phyloP scores from a whole-genome alignment of 208 protist genomes.

The Naegleria gruberi region DNA sequence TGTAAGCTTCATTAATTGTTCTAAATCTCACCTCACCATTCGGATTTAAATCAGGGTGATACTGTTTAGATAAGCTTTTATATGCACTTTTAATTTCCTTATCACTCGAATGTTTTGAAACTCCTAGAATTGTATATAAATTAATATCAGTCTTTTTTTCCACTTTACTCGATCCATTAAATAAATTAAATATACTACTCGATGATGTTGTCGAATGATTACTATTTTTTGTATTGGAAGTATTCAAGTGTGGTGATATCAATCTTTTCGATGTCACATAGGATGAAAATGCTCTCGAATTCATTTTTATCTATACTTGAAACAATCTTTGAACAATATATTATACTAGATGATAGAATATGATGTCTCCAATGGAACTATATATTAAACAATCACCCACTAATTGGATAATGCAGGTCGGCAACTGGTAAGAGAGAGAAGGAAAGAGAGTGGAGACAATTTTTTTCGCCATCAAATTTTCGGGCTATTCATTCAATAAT shows the following conservation, averaged over 20 bases:
- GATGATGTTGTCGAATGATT: background rate
- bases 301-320: background rate
- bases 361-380: too few species aligned
- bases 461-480: background rate
- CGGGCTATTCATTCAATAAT: background rate
- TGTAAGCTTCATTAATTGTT: conserved; percentile 75
- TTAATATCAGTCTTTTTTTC: background rate
- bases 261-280: background rate
- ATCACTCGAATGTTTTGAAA: background rate
- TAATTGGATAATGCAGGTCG: too few species aligned
- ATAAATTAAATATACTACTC: background rate
- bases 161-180: too few species aligned
- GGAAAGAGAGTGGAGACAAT: background rate
- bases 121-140: background rate
- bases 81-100: conserved; percentile 69
- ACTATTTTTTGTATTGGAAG: background rate
- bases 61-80: conserved; percentile 61
- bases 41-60: conserved; percentile 77
- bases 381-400: too few species aligned
- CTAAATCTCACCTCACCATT: conserved; percentile 68
- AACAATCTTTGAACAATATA: background rate
- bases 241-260: background rate
- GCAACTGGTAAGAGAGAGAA: too few species aligned
- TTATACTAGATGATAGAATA: too few species aligned
- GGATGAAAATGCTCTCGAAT: background rate